phyloP scores from a whole-genome alignment of 108 stramenopile genomes.

The Chaetoceros tenuissimus region DNA sequence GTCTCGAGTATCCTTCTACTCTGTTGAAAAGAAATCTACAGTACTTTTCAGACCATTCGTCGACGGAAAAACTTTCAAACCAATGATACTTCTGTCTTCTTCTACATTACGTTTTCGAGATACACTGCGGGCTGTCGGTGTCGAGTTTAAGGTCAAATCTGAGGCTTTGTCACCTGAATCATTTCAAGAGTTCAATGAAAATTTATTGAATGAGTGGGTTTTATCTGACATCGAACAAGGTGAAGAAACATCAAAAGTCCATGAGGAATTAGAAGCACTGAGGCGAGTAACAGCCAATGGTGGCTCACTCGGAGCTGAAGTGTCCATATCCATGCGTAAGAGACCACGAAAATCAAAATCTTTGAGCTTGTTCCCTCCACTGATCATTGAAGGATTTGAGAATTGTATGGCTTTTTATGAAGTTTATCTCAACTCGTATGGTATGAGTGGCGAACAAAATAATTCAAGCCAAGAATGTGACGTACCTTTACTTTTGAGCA shows the following conservation, averaged over 20 bases:
- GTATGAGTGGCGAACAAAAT: constrained; percentile 18
- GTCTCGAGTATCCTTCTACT: constrained; percentile 33
- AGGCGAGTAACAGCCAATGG: constrained; percentile 36
- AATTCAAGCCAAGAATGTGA: no score
- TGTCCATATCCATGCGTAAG: constrained; percentile 22
- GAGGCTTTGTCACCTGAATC: constrained; percentile 3
- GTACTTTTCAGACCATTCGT: constrained; percentile 21
- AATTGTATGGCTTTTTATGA: constrained; percentile 52
- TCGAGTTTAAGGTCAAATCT: constrained; percentile 1
- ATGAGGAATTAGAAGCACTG: constrained; percentile 55
- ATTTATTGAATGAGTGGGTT: constrained; percentile 9
- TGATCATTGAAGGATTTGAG: constrained; percentile 40
- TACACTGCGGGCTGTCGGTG: constrained; percentile 24
- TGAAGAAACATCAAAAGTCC: constrained; percentile 10
- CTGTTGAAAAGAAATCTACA: constrained; percentile 14
- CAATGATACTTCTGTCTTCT: constrained; percentile 35
- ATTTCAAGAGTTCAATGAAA: constrained; percentile 11
- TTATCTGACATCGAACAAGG: background rate
- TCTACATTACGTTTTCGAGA: constrained; percentile 23
- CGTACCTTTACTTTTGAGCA: no score
- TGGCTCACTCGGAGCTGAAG: constrained; percentile 36
- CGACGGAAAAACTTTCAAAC: constrained; percentile 6
- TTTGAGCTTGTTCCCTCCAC: constrained; percentile 7
- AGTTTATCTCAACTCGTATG: constrained; percentile 43
- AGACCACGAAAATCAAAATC: background rate